Base-by-base conservation (phyloP, 139 green algal genomes). In the Chlamydomonas applanata region DNA sequence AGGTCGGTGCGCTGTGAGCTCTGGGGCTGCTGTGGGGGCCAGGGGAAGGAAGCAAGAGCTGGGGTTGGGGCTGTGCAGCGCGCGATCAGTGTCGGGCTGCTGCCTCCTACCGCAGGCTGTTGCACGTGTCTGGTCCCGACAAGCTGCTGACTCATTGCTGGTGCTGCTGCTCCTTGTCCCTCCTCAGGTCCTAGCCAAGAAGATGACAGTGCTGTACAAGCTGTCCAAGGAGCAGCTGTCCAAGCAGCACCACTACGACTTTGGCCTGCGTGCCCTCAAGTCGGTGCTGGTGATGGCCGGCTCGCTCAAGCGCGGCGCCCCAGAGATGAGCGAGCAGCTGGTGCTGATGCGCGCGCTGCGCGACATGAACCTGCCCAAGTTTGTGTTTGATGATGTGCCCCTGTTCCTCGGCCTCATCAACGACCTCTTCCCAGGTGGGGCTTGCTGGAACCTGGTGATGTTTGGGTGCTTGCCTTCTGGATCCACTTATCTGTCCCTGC, bases 361-460 rank as follows among this genome's bases (percentile, higher is more conserved):
- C n/a, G 91, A 96, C 79, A 96, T 94, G 90, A 96, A 96, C 75
- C 75, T 96, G 69, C 90, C 91, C 73, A 96, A 96, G 82, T 96
- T 96, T 80, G 88, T 94, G 34, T 94, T 90, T 71, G 91, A 96
- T 56, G 91, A 96, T 69, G 91, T 94, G 75, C 91, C 90, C 5
- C 85, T 96, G n/a, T 96, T 96, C 86, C 72, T 93, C 25, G 90
- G 90, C 20, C 89, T 96, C 69, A 93, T 96, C 71, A 89, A 89
- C 30, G 85, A 89, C 62, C 77, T 89, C 16, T 89, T 89, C 68
- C 85, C 85, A 59, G 84, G 83, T 85, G 29, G 24, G 75, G 25
- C 3, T 4, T 11, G 7, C 40, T 49, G 40, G 7, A 49, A 7
- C 7, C 40, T 49, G 40, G 7, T 11, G 7, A 7, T 19, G 7